Evolutionary conservation across 768 basidiomycete genomes (phyloP).

Genomic region (Lactifluus rugatus): DNA sequence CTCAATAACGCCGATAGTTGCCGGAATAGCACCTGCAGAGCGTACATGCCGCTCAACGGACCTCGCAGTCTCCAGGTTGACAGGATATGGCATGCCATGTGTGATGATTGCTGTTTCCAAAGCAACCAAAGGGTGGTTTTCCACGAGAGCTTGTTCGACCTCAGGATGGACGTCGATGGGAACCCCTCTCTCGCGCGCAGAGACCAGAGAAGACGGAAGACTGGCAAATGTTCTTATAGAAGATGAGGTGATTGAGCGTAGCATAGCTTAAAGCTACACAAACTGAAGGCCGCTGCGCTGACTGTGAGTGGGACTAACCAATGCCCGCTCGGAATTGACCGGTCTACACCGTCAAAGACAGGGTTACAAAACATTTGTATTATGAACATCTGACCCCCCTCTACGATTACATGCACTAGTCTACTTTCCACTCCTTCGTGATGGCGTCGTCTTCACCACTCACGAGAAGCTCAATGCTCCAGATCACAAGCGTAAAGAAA

Average conservation of each 20-base stretch:
- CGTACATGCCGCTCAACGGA: slow-evolving; percentile 70
- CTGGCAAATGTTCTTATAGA: neutral
- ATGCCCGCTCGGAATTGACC: no score
- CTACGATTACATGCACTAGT: neutral
- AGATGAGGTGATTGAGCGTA: slow-evolving; percentile 6
- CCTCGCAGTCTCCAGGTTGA: slow-evolving; percentile 59
- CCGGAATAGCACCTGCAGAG: slow-evolving; percentile 69
- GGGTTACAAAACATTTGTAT: neutral
- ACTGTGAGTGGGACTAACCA: no score
- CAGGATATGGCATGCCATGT: slow-evolving; percentile 82
- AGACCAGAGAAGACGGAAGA: slow-evolving; percentile 20
- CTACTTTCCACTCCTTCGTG: slow-evolving; percentile 71
- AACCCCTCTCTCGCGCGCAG: slow-evolving; percentile 20
- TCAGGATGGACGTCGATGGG: slow-evolving; percentile 70
- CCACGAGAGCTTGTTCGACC: slow-evolving; percentile 66
- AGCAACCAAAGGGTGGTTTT: slow-evolving; percentile 66
- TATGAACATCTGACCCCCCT: neutral
- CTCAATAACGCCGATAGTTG: slow-evolving; percentile 77
- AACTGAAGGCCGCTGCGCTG: neutral
- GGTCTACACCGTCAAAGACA: no score
- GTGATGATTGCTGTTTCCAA: slow-evolving; percentile 90
- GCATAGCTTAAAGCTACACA: neutral
- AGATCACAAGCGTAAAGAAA: slow-evolving; percentile 74
- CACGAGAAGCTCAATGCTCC: slow-evolving; percentile 75
- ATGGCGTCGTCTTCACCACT: slow-evolving; percentile 58